A percentile compares a stretch with the other conserved stretches of the same genome.
These are phyloP conservation scores for Wickerhamomyces queroliae DNA, from an alignment of 805 yeast species.

Conservation along the genomic window DNA sequence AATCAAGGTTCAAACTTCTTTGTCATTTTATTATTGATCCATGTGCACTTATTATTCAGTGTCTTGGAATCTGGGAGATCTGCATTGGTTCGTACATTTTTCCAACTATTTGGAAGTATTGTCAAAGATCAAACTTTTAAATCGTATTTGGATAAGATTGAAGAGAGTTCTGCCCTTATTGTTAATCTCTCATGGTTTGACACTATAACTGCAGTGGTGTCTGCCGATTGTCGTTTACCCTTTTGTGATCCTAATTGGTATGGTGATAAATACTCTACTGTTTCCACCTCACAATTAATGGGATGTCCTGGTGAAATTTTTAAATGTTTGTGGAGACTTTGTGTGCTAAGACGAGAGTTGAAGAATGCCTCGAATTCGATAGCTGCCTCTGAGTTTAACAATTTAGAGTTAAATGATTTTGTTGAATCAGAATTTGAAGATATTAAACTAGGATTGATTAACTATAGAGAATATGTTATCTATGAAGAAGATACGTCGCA, in stretches of 20 bases:
- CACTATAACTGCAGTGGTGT: slow-evolving; percentile 47
- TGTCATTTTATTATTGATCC: slow-evolving; percentile 44
- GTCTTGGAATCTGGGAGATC: slow-evolving; percentile 50
- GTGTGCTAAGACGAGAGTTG: slow-evolving; percentile 28
- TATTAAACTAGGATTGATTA: slow-evolving; percentile 30
- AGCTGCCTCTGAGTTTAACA: too few species aligned
- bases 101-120: slow-evolving; percentile 43
- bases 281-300: slow-evolving; percentile 48
- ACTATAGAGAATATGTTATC: slow-evolving; percentile 43
- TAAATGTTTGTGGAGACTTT: slow-evolving; percentile 37
- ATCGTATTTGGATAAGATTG: slow-evolving; percentile 36
- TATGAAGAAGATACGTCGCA: slow-evolving; percentile 11
- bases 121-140: slow-evolving; percentile 41
- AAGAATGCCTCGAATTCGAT: slow-evolving; percentile 19
- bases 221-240: slow-evolving; percentile 52
- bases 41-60: slow-evolving; percentile 49
- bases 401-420: slow-evolving; percentile 5
- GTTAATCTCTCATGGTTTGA: slow-evolving; percentile 57
- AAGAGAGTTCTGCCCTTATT: slow-evolving; percentile 42
- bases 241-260: slow-evolving; percentile 49
- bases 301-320: slow-evolving; percentile 60
- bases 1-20: slow-evolving; percentile 35
- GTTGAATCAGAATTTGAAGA: slow-evolving; percentile 23
- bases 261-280: slow-evolving; percentile 34
- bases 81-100: slow-evolving; percentile 41